Evolutionary conservation across 2,329 filamentous ascomycete species (phyloP).

Genomic region (Colletotrichum sp.): DNA sequence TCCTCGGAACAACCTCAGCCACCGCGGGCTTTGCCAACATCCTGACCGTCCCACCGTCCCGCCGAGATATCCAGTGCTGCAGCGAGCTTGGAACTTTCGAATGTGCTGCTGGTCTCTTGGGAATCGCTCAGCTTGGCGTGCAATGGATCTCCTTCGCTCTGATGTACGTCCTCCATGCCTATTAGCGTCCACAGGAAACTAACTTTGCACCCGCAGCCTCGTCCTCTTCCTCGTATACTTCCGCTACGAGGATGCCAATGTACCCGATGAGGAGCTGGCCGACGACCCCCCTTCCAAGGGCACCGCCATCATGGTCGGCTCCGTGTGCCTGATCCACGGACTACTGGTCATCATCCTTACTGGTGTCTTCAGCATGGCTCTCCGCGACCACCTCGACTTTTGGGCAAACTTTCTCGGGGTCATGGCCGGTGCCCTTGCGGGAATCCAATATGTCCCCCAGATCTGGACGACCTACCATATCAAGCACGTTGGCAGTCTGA

Average conservation of each 20-base stretch:
- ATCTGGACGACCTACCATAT: constrained; percentile 90
- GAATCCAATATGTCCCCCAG: constrained; percentile 92
- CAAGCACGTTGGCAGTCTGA: constrained; percentile 87
- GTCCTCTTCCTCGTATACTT: constrained; percentile 96
- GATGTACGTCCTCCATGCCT: constrained; percentile 68
- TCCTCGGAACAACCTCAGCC: constrained; percentile 90
- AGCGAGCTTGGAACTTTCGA: constrained; percentile 80
- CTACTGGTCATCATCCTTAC: constrained; percentile 74
- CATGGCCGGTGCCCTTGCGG: constrained; percentile 78
- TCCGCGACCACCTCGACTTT: constrained; percentile 67
- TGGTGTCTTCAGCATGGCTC: constrained; percentile 67
- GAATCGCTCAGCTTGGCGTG: constrained; percentile 87
- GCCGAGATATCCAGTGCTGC: constrained; percentile 86
- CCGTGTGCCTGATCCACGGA: constrained; percentile 76
- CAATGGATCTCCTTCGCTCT: constrained; percentile 93
- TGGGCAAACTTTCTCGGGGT: constrained; percentile 91
- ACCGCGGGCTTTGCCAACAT: constrained; percentile 94
- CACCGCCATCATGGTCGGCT: constrained; percentile 78
- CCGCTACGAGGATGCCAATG: constrained; percentile 64
- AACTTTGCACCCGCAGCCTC: constrained; percentile 59
- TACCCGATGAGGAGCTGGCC: constrained; percentile 53
- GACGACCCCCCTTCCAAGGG: constrained; percentile 71
- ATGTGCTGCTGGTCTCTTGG: constrained; percentile 84
- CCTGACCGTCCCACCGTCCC: constrained; percentile 81
- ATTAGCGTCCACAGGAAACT: not conserved